Percentiles rank a stretch among this genome's conserved stretches.
Conservation (phyloP, 2,329 filamentous ascomycete genomes). For the Calonectria leucothoes region DNA sequence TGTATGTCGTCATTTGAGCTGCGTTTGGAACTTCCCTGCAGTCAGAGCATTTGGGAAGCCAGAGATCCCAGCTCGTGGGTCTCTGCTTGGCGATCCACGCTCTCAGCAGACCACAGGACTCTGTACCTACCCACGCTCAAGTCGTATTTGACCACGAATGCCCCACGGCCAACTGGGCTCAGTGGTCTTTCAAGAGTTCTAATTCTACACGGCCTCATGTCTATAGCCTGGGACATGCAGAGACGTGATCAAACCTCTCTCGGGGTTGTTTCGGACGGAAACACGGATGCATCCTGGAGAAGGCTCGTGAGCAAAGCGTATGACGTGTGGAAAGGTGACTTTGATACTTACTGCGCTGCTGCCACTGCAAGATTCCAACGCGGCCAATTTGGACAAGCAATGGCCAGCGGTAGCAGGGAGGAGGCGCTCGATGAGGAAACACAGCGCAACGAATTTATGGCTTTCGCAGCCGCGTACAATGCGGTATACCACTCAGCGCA, state of each 20-base stretch:
- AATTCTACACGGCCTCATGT: constrained; percentile 72
- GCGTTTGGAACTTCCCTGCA: constrained; percentile 66
- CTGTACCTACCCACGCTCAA: constrained; percentile 65
- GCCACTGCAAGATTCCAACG: constrained; percentile 12
- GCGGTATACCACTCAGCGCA: constrained; percentile 70
- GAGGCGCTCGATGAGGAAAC: constrained; percentile 14
- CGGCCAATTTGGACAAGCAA: neutral
- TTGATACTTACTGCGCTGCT: constrained; percentile 60
- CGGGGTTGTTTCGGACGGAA: constrained; percentile 49
- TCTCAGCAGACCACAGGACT: constrained; percentile 20
- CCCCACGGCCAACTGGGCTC: constrained; percentile 51
- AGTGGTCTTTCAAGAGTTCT: constrained; percentile 65
- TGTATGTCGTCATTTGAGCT: constrained; percentile 76
- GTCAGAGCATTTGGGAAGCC: constrained; percentile 68
- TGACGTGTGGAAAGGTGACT: constrained; percentile 68
- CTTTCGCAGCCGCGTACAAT: constrained; percentile 60
- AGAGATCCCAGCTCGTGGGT: constrained; percentile 63
- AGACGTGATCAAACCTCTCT: constrained; percentile 71
- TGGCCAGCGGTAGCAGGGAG: neutral
- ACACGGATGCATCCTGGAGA: constrained; percentile 54
- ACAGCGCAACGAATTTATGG: constrained; percentile 40
- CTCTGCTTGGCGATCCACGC: constrained; percentile 46
- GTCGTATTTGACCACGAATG: constrained; percentile 62
- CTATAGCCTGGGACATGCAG: constrained; percentile 71
- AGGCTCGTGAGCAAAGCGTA: constrained; percentile 64